These are phyloP conservation scores for Aspergillus cavernicola DNA, from an alignment of 495 filamentous ascomycete species.

Conservation along the genomic window DNA sequence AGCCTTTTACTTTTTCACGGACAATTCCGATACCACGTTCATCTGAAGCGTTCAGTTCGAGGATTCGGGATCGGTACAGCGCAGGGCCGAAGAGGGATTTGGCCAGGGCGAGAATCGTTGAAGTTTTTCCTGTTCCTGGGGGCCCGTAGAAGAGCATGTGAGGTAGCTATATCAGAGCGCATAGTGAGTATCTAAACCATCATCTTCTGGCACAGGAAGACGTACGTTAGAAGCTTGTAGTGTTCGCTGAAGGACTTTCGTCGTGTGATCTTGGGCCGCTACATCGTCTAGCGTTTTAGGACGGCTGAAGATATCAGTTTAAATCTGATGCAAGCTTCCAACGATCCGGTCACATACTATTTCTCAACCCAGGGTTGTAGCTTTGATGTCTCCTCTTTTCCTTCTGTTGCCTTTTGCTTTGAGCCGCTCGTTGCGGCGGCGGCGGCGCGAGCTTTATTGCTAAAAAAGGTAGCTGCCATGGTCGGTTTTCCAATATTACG, in stretches of 20 bases:
- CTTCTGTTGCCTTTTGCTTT: conserved; percentile 50
- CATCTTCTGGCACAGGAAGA: neutral
- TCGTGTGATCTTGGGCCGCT: conserved; percentile 95
- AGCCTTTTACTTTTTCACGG: conserved; percentile 98
- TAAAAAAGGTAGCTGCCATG: conserved; percentile 78
- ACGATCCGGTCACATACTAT: conserved; percentile 64
- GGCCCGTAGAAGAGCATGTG: conserved; percentile 99
- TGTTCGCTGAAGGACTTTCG: conserved; percentile 84
- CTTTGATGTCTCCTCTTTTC: conserved; percentile 59
- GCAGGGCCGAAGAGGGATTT: conserved; percentile 97
- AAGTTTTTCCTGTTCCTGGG: conserved; percentile 97
- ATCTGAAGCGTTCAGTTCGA: conserved; percentile 98
- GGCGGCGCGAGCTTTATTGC: conserved; percentile 78
- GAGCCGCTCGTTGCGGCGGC: conserved; percentile 56
- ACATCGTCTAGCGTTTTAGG: conserved; percentile 93
- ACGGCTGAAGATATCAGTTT: conserved; percentile 53
- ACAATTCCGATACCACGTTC: conserved; percentile 97
- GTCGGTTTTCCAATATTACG: too few relatives aligned
- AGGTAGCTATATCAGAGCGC: conserved; percentile 59
- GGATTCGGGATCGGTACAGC: conserved; percentile 86
- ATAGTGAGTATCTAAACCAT: neutral
- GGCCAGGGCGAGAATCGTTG: conserved; percentile 90
- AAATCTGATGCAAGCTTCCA: neutral
- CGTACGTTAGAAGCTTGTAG: conserved; percentile 86
- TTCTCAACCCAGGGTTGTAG: conserved; percentile 98